Percentiles rank a stretch among this genome's conserved stretches.
Conservation (phyloP, 768 basidiomycete species). For the Exsudoporus frostii region DNA sequence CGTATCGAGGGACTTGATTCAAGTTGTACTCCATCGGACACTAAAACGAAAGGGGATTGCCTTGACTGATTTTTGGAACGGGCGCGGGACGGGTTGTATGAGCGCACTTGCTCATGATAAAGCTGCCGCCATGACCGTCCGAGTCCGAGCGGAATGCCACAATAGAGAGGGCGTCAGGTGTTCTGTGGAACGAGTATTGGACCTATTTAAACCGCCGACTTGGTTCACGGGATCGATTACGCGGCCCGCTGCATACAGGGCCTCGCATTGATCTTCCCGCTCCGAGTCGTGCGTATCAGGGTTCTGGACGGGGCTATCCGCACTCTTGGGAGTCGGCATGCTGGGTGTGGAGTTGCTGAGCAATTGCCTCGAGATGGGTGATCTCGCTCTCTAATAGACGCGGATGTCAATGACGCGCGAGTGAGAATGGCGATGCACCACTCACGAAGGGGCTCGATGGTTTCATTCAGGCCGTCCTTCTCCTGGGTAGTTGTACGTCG, state of each 20-base stretch:
- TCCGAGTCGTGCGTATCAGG: not conserved
- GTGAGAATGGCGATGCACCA: not conserved
- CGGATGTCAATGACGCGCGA: not conserved
- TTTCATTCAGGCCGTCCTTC: not conserved
- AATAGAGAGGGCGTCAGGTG: too few species aligned
- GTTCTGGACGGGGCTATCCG: not conserved
- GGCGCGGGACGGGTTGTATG: too few species aligned
- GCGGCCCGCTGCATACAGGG: not conserved
- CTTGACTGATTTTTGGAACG: too few species aligned
- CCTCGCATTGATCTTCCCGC: not conserved
- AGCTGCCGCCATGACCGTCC: too few species aligned
- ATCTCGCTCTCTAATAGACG: not conserved
- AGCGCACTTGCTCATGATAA: too few species aligned
- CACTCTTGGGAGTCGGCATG: not conserved
- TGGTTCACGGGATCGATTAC: not conserved
- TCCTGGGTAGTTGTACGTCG: too few species aligned
- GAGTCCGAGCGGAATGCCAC: too few species aligned
- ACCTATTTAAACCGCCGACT: too few species aligned
- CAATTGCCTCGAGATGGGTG: not conserved
- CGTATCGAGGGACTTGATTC: too few species aligned
- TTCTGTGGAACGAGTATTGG: too few species aligned
- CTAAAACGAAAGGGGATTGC: too few species aligned
- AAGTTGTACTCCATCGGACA: too few species aligned
- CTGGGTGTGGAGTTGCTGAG: not conserved
- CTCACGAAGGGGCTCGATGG: not conserved